These are phyloP conservation scores for Blastocystis sp. DNA, from an alignment of 352 stramenopile genomes.

Conservation along the genomic window DNA sequence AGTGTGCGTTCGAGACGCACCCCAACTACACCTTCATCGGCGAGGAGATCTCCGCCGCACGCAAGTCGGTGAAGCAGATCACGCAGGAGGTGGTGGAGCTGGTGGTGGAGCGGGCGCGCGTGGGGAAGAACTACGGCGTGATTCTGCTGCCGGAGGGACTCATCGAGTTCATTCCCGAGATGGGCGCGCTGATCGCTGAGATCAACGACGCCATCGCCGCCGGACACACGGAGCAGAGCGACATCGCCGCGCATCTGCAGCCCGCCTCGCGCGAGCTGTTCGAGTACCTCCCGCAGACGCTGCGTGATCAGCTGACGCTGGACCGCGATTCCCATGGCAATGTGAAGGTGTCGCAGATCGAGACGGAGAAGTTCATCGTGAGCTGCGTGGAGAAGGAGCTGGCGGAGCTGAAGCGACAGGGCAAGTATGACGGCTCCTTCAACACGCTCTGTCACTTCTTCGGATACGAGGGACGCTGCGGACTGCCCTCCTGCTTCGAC, in stretches of 20 bases:
- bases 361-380: slow-evolving; percentile 64
- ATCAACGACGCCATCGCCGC: slow-evolving; percentile 63
- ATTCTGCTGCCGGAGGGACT: slow-evolving; percentile 65
- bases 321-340: slow-evolving; percentile 58
- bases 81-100: slow-evolving; percentile 59
- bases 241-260: slow-evolving; percentile 16
- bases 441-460: slow-evolving; percentile 63
- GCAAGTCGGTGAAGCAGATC: slow-evolving; percentile 57
- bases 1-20: slow-evolving; percentile 63
- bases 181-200: slow-evolving; percentile 62
- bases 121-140: slow-evolving; percentile 64
- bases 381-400: slow-evolving; percentile 64
- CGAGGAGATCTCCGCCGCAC: neutral
- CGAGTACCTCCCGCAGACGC: slow-evolving; percentile 41
- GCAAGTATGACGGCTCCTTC: slow-evolving; percentile 63
- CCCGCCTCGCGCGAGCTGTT: slow-evolving; percentile 51
- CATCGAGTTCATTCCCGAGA: slow-evolving; percentile 66
- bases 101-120: slow-evolving; percentile 58
- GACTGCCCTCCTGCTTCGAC: slow-evolving; percentile 61
- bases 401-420: slow-evolving; percentile 58
- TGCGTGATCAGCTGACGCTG: slow-evolving; percentile 57
- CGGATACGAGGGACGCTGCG: slow-evolving; percentile 63
- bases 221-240: slow-evolving; percentile 33
- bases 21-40: slow-evolving; percentile 61
- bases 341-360: slow-evolving; percentile 64